Conservation (phyloP, 1,139 yeast species). For the Saccharomyces hybrid region DNA sequence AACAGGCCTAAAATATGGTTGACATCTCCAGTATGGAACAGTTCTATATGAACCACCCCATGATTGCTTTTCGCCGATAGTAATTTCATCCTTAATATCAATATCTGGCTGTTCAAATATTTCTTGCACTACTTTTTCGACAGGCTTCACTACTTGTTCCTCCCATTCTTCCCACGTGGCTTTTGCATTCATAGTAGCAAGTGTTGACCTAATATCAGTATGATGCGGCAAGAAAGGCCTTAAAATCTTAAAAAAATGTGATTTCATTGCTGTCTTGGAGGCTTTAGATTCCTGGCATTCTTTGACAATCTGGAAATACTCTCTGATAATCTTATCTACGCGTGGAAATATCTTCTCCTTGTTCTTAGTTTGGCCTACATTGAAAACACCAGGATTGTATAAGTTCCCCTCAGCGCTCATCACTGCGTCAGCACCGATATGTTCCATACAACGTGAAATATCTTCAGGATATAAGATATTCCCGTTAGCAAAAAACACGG, state of each 20-base stretch:
- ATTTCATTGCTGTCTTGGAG: constrained; percentile 75
- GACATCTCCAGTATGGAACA: constrained; percentile 96
- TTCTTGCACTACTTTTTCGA: constrained; percentile 56
- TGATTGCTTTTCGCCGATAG: constrained; percentile 45
- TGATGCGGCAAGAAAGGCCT: constrained; percentile 70
- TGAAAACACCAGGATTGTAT: constrained; percentile 86
- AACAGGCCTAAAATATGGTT: constrained; percentile 86
- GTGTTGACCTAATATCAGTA: constrained; percentile 65
- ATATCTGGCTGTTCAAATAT: constrained; percentile 40
- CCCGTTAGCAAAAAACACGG: constrained; percentile 91
- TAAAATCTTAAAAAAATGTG: constrained; percentile 82
- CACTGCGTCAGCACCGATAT: constrained; percentile 74
- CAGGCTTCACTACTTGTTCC: constrained; percentile 47
- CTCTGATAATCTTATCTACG: constrained; percentile 74
- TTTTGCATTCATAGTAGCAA: constrained; percentile 47
- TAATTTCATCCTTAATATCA: constrained; percentile 43
- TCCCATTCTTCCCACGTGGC: constrained; percentile 56
- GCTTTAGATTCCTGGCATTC: constrained; percentile 54
- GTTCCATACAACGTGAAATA: constrained; percentile 54
- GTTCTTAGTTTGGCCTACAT: constrained; percentile 31
- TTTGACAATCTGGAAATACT: constrained; percentile 80
- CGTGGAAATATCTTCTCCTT: constrained; percentile 71
- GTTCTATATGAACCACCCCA: constrained; percentile 80
- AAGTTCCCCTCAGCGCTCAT: constrained; percentile 97
- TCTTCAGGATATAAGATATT: constrained; percentile 82